phyloP scores from a whole-genome alignment of 2,329 filamentous ascomycete genomes.

The Ophiocordyceps polyrhachis-furcata region DNA sequence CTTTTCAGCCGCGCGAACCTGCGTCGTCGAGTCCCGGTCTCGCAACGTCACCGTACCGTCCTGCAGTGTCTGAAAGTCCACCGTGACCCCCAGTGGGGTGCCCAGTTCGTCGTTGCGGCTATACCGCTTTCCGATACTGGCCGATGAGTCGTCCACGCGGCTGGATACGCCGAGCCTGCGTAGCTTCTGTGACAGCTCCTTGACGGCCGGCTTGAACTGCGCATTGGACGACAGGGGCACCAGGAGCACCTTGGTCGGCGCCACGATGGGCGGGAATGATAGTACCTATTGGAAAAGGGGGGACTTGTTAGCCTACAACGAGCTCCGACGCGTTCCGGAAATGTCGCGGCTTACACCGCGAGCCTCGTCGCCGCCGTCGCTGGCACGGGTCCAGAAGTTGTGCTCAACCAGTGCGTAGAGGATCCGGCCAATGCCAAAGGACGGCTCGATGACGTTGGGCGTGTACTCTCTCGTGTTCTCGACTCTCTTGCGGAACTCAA shows the following conservation, averaged over 20 bases:
- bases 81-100: constrained; percentile 81
- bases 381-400: constrained; percentile 72
- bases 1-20: constrained; percentile 69
- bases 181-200: constrained; percentile 55
- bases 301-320: background rate
- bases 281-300: constrained; percentile 21
- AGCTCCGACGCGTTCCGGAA: background rate
- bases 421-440: constrained; percentile 91
- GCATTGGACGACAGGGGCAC: constrained; percentile 71
- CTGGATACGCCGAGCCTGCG: constrained; percentile 62
- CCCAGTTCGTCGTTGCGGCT: constrained; percentile 89
- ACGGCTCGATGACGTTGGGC: constrained; percentile 92
- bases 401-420: constrained; percentile 89
- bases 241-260: constrained; percentile 90
- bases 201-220: constrained; percentile 62
- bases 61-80: constrained; percentile 89
- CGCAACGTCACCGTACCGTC: constrained; percentile 74
- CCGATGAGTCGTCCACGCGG: constrained; percentile 76
- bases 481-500: constrained; percentile 65
- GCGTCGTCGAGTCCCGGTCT: constrained; percentile 77
- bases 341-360: constrained; percentile 54
- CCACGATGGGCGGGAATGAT: constrained; percentile 43
- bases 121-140: constrained; percentile 88
- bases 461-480: constrained; percentile 83
- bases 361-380: constrained; percentile 46